phyloP scores from a whole-genome alignment of 2,329 filamentous ascomycete genomes.

The Dothistroma septosporum region DNA sequence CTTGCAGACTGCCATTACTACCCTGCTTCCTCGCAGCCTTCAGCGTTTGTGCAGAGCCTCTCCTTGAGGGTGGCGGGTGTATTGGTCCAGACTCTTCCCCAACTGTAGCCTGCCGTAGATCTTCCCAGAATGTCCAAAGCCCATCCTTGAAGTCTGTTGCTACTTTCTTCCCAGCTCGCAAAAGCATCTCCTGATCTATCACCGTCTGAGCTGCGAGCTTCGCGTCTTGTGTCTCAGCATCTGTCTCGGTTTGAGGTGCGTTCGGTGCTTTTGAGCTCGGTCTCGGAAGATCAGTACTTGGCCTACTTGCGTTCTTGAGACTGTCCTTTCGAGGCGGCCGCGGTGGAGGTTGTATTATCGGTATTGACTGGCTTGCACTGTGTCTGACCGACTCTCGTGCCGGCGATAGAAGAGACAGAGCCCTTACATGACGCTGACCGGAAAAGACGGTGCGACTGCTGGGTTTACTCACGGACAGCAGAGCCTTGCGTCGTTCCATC shows the following conservation, averaged over 20 bases:
- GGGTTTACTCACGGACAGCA: constrained; percentile 52
- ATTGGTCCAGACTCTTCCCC: constrained; percentile 77
- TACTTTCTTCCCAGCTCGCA: constrained; percentile 66
- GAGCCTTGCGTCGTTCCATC: constrained; percentile 67
- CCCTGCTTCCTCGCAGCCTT: constrained; percentile 23
- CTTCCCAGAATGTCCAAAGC: constrained; percentile 90
- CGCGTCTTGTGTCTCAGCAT: background rate
- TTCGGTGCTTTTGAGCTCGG: constrained; percentile 6
- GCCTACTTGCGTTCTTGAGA: constrained; percentile 15
- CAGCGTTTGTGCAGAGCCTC: constrained; percentile 28
- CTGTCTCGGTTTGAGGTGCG: constrained; percentile 10
- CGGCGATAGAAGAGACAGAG: constrained; percentile 78
- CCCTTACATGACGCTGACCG: constrained; percentile 58
- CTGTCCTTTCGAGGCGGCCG: constrained; percentile 28
- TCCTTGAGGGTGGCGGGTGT: constrained; percentile 26
- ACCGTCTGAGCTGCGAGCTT: constrained; percentile 30
- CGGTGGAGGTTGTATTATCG: constrained; percentile 2
- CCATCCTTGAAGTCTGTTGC: constrained; percentile 86
- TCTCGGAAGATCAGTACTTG: constrained; percentile 9
- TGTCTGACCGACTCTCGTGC: constrained; percentile 24
- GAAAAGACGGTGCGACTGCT: constrained; percentile 59
- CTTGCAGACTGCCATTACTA: constrained; percentile 27
- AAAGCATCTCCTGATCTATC: constrained; percentile 48
- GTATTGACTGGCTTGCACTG: constrained; percentile 4
- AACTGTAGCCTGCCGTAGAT: constrained; percentile 90